Conservation (phyloP, 1,139 yeast species). For the Magnusiomyces suaveolens region DNA sequence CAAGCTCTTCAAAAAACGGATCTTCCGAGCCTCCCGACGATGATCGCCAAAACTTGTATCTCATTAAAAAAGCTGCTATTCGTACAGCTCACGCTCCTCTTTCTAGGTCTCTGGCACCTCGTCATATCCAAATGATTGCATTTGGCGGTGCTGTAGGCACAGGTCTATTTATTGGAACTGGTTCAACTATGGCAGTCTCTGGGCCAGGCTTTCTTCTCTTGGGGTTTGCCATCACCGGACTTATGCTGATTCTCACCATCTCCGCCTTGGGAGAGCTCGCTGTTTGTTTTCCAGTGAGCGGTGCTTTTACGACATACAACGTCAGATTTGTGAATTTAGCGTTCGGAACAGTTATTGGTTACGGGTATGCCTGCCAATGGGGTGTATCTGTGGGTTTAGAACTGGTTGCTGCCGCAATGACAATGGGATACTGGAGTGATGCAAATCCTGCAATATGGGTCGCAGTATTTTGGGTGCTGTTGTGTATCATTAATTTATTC, state of each 20-base stretch:
- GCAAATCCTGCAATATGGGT: slow-evolving; percentile 1
- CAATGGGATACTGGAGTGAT: slow-evolving; percentile 51
- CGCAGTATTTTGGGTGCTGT: slow-evolving; percentile 38
- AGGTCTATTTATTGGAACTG: slow-evolving; percentile 60
- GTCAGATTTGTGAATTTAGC: slow-evolving; percentile 60
- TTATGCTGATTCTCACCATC: slow-evolving; percentile 58
- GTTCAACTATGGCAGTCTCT: slow-evolving; percentile 43
- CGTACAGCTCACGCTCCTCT: slow-evolving; percentile 28
- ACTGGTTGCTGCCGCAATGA: slow-evolving; percentile 67
- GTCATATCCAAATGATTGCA: slow-evolving; percentile 55
- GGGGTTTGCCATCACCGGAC: slow-evolving; percentile 51
- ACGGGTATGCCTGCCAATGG: slow-evolving; percentile 81
- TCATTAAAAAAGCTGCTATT: slow-evolving; percentile 21
- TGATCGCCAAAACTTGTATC: neutral
- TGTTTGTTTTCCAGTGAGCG: slow-evolving; percentile 60
- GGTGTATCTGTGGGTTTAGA: slow-evolving; percentile 68
- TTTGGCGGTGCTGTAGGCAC: slow-evolving; percentile 73
- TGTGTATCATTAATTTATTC: slow-evolving; percentile 50
- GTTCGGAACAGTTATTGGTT: slow-evolving; percentile 73
- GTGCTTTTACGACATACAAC: slow-evolving; percentile 61
- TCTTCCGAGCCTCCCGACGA: neutral
- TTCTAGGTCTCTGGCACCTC: slow-evolving; percentile 34
- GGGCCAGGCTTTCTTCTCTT: slow-evolving; percentile 71
- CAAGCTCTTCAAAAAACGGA: neutral
- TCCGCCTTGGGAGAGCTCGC: slow-evolving; percentile 74